Base-by-base conservation (phyloP, 78 protist species). In the Mastigamoeba balamuthi region DNA sequence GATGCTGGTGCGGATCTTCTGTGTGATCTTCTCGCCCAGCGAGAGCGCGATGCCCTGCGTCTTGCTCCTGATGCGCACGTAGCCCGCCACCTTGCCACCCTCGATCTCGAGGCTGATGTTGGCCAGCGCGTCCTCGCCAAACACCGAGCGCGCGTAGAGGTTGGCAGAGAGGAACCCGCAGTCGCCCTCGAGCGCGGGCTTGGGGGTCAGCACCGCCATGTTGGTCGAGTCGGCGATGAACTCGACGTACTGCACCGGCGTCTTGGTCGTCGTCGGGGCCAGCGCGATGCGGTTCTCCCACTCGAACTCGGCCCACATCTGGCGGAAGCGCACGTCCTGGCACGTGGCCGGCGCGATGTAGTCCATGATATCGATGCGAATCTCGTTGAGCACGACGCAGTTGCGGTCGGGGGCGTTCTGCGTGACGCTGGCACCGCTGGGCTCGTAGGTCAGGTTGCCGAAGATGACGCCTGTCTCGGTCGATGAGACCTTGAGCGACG, bases 221-320 rank as follows among this genome's bases (percentile, higher is more conserved):
- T 96, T 96, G 66, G 99, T 96, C 27, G 81, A 64, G 53, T 74
- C 68, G 29, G 72, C 38, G 30, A 96, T 78, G 89, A 89, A 94
- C 40, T 83, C 73, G 28, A 94, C 80, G 83, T 77, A 96, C 75
- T 52, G 9, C 1, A 9, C 39, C 4, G 66, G 4, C 52, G 2
- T 3, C 40, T 52, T 43, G 74, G 58, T 53, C 4, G 37, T 7
- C 39, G 80, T 83, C 23, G 88, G 75, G 33, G 76, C 35, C 8
- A 87, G 88, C 43, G 77, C 69, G 8, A 93, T 80, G 88, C 91
- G 88, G 92, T 96, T 96, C 84, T 96, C 99, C 99, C 99, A 96
- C 74, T 94, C 99, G 42, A 95, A 96, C 78, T 94, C 97, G 39
- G 88, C 82, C 99, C 99, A 96, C 96, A 94, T 95, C 7, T 48